Evolutionary conservation across 371 early-diverging fungal genomes (phyloP).

Genomic region (Dinochytrium kinnereticum): DNA sequence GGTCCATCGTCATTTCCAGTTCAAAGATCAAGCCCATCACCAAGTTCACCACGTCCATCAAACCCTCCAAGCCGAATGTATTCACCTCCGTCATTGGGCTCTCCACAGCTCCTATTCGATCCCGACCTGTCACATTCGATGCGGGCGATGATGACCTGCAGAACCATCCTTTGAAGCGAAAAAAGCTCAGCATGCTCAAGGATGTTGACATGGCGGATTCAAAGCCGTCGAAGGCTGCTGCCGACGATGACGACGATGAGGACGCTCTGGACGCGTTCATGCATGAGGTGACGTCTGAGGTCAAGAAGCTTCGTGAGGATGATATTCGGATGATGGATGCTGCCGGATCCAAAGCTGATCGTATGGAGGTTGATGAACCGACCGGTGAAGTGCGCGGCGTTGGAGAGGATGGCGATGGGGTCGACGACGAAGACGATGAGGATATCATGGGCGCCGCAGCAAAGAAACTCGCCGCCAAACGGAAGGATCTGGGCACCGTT

Average conservation of each 20-base stretch:
- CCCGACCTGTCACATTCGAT: neutral
- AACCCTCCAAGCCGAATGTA: neutral
- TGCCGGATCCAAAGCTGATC: conserved; percentile 3
- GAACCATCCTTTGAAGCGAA: neutral
- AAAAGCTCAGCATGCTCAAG: conserved; percentile 3
- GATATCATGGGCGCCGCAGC: conserved; percentile 77
- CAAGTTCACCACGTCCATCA: conserved; percentile 1
- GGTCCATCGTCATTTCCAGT: conserved; percentile 1
- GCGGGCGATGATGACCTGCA: neutral
- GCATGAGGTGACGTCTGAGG: conserved; percentile 79
- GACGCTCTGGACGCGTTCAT: conserved; percentile 88
- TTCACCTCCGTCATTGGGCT: neutral
- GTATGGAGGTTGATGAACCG: conserved; percentile 18
- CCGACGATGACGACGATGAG: conserved; percentile 42
- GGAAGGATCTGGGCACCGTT: conserved; percentile 90
- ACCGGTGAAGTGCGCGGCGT: conserved; percentile 31
- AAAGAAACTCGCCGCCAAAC: conserved; percentile 78
- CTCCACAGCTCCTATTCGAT: neutral
- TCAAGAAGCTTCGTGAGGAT: conserved; percentile 70
- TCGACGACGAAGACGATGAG: conserved; percentile 52
- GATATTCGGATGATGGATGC: conserved; percentile 40
- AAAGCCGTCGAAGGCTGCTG: conserved; percentile 16
- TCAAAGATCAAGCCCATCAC: neutral
- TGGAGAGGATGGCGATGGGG: conserved; percentile 61
- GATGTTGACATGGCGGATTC: neutral